phyloP scores from a whole-genome alignment of 345 rosid species.

The Brassica juncea region DNA sequence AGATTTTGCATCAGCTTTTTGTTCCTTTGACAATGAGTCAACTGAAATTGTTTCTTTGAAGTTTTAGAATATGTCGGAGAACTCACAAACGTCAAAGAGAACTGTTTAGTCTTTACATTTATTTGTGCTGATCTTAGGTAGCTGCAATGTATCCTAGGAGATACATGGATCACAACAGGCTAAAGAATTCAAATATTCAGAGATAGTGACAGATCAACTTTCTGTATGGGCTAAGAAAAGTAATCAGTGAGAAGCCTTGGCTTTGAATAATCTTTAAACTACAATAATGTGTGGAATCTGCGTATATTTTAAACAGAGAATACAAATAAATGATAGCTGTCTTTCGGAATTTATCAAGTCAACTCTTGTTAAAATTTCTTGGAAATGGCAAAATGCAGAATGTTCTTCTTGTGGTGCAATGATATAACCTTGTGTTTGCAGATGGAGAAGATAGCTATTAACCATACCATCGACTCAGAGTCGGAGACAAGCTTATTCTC shows the following conservation, averaged over 20 bases:
- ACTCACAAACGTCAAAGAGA: not conserved
- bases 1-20: not conserved
- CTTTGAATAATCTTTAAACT: conserved; percentile 21
- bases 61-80: not conserved
- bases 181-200: conserved; percentile 5
- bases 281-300: conserved; percentile 30
- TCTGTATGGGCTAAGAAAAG: conserved; percentile 6
- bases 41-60: not conserved
- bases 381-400: conserved; percentile 12
- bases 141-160: conserved; percentile 1
- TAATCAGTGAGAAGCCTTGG: not conserved
- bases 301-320: not conserved
- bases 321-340: conserved; percentile 20
- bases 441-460: conserved; percentile 14
- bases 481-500: conserved; percentile 3
- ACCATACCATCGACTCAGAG: conserved; percentile 8
- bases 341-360: conserved; percentile 22
- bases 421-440: conserved; percentile 6
- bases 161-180: conserved; percentile 4
- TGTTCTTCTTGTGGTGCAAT: conserved; percentile 25
- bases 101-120: not conserved
- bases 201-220: conserved; percentile 16
- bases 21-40: not conserved
- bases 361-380: conserved; percentile 27
- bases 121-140: conserved; percentile 12